Base-by-base conservation (phyloP, 306 rosid species). In the Prinsepia uniflora region DNA sequence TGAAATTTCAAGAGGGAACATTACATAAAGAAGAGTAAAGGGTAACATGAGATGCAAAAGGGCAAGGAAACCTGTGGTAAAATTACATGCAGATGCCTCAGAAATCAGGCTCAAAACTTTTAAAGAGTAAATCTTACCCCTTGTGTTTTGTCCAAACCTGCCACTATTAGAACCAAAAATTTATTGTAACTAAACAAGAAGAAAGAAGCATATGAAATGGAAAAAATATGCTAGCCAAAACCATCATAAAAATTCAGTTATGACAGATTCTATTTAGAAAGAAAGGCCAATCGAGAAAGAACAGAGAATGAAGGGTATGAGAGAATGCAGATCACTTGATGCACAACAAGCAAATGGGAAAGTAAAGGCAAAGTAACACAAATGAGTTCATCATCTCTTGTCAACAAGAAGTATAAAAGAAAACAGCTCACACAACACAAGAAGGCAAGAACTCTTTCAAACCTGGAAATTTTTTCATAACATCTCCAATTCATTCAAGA, bases 401-500 rank as follows among this genome's bases (percentile, higher is more conserved):
- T 67, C 58, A 46, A 65, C 41, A 67, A 49, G 41, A 30, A 30
- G 17, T 15, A 48, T 24, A 67, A 14, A 30, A 22, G 43, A 58
- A 58, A 58, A 8, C 17, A 49, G 34, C 12, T 4, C 59, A 48
- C 59, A 17, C 36, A 30, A 53, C 12, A n/a, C 5, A 19, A 53
- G 2, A 53, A 44, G 53, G 34, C 54, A n/a, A 24, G 34, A 56
- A 44, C 65, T 15, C 45, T 57, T 10, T 56, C 30, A 44, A 55
- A 43, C 9, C 48, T 61, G 39, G 74, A 19, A 70, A 54, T 42
- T 7, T 12, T 24, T 42, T 65, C 50, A 64, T 65, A 49, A 64
- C 19, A 63, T 46, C 59, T 62, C 68, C 70, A 65, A 10, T 55
- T 47, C 72, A 10, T 63, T 54, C 67, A 56, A 14, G 54, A 63